phyloP scores from a whole-genome alignment of 495 filamentous ascomycete species.

The Hypoxylon fragiforme region DNA sequence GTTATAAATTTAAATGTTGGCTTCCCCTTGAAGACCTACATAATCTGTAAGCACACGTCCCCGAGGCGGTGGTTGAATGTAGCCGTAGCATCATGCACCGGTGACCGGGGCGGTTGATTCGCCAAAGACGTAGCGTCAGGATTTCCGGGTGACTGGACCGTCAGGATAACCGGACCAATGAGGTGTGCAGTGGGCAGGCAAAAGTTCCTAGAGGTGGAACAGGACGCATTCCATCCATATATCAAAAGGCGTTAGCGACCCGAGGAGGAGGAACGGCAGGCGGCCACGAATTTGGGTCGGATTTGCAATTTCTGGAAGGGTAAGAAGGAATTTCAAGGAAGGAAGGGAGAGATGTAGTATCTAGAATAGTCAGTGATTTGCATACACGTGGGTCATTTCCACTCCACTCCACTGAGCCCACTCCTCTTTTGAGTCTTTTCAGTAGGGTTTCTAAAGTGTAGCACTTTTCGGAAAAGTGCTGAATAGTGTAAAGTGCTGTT shows the following conservation, averaged over 20 bases:
- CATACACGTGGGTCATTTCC: no score
- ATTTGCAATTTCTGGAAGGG: neutral
- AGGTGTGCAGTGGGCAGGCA: neutral
- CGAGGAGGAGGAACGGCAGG: neutral
- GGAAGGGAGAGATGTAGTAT: no score
- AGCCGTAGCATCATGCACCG: constrained; percentile 3
- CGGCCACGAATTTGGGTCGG: neutral
- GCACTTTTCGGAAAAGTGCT: no score
- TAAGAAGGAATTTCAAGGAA: no score
- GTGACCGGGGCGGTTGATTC: constrained; percentile 10
- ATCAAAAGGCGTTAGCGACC: constrained; percentile 6
- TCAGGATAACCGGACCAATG: constrained; percentile 8
- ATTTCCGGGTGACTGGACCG: constrained; percentile 1
- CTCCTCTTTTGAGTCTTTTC: no score
- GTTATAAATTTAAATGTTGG: no score
- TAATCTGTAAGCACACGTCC: neutral
- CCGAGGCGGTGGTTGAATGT: constrained; percentile 13
- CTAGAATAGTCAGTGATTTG: no score
- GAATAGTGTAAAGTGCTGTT: no score
- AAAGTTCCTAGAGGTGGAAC: constrained; percentile 9
- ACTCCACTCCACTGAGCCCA: no score
- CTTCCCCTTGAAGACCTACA: no score
- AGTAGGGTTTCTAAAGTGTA: no score
- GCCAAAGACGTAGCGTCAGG: neutral
- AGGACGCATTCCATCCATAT: neutral